These are phyloP conservation scores for Blastobotrys indianensis DNA, from an alignment of 1,139 yeast genomes.

Conservation along the genomic window DNA sequence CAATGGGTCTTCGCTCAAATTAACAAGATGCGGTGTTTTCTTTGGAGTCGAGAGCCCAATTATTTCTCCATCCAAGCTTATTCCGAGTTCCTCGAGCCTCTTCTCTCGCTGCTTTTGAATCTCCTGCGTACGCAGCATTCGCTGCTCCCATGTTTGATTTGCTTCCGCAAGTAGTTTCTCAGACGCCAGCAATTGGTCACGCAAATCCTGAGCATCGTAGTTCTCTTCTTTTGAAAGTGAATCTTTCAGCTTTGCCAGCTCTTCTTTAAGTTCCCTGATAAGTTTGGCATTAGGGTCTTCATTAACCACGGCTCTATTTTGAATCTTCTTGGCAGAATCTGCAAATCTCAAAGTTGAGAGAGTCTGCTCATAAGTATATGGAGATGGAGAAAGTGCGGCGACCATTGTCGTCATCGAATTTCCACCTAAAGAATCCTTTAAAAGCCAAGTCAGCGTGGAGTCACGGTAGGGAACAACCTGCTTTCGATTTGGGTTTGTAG, in stretches of 20 bases:
- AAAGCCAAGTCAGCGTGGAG: constrained; percentile 59
- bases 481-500: neutral
- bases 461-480: constrained; percentile 57
- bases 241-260: constrained; percentile 21
- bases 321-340: constrained; percentile 60
- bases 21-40: constrained; percentile 28
- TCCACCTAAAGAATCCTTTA: constrained; percentile 65
- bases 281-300: constrained; percentile 34
- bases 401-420: constrained; percentile 68
- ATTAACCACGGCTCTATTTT: constrained; percentile 50
- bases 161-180: constrained; percentile 26
- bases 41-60: constrained; percentile 28
- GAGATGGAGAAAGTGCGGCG: constrained; percentile 33
- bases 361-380: constrained; percentile 53
- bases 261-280: constrained; percentile 28
- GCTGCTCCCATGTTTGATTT: constrained; percentile 30
- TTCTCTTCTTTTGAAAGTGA: constrained; percentile 10
- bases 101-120: constrained; percentile 26
- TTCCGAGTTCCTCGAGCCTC: constrained; percentile 28
- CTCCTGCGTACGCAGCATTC: constrained; percentile 21
- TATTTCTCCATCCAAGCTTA: constrained; percentile 22
- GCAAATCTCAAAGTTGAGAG: constrained; percentile 67
- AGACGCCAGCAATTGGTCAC: constrained; percentile 23
- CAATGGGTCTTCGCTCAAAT: constrained; percentile 28
- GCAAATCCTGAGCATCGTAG: constrained; percentile 18